Evolutionary conservation across 2,329 filamentous ascomycete genomes (phyloP).

Genomic region (Apiospora hydei): DNA sequence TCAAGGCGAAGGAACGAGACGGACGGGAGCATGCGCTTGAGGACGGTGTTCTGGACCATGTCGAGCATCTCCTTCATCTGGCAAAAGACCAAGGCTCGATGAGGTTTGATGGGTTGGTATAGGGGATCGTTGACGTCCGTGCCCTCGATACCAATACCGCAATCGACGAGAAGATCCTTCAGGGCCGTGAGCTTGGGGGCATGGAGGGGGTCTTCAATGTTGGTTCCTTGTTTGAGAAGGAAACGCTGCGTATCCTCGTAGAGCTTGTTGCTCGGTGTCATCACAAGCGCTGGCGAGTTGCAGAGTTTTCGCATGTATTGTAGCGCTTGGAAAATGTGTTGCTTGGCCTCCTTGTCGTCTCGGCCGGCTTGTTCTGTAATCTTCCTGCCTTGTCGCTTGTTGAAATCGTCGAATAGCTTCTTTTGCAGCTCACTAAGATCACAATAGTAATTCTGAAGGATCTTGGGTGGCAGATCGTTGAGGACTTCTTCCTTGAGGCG

Average conservation of each 20-base stretch:
- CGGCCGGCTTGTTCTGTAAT: slow-evolving; percentile 83
- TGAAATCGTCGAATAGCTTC: slow-evolving; percentile 96
- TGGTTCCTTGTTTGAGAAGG: slow-evolving; percentile 79
- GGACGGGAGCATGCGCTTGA: slow-evolving; percentile 88
- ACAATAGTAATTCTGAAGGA: slow-evolving; percentile 99
- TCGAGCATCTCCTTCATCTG: slow-evolving; percentile 99
- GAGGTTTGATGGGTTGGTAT: slow-evolving; percentile 88
- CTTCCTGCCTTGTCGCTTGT: slow-evolving; percentile 89
- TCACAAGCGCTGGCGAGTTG: slow-evolving; percentile 94
- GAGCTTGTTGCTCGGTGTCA: slow-evolving; percentile 91
- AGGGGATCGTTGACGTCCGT: slow-evolving; percentile 65
- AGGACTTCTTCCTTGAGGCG: slow-evolving; percentile 97
- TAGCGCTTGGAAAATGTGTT: slow-evolving; percentile 98
- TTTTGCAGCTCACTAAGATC: slow-evolving; percentile 94
- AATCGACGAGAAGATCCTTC: slow-evolving; percentile 94
- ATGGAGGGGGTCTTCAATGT: slow-evolving; percentile 83
- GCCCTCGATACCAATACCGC: slow-evolving; percentile 86
- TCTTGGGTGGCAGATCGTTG: slow-evolving; percentile 96
- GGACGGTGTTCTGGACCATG: slow-evolving; percentile 94
- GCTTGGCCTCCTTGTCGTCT: slow-evolving; percentile 91
- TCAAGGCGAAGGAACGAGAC: slow-evolving; percentile 96
- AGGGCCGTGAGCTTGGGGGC: slow-evolving; percentile 93
- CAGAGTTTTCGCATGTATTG: slow-evolving; percentile 99
- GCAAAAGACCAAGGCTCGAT: slow-evolving; percentile 95
- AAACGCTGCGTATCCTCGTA: slow-evolving; percentile 88